A percentile compares a stretch with the other conserved stretches of the same genome.
Conservation (phyloP, 1,139 yeast genomes). For the Zhuliangozyma parablackwelliae region DNA sequence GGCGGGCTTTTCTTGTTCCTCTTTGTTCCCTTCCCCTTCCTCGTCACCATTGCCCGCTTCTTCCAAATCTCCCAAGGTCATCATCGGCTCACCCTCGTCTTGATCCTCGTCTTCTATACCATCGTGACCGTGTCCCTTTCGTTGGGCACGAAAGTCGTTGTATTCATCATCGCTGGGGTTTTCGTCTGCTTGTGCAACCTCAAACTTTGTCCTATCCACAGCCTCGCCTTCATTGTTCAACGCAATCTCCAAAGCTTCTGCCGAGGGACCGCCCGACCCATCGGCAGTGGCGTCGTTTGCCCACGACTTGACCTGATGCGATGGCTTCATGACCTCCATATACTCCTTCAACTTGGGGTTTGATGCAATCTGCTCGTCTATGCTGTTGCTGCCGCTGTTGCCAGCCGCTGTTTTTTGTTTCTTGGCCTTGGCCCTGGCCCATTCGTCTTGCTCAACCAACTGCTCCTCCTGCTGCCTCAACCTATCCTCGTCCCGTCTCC, state of each 20-base stretch:
- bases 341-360: slow-evolving; percentile 76
- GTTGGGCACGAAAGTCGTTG: slow-evolving; percentile 40
- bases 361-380: slow-evolving; percentile 55
- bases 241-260: slow-evolving; percentile 38
- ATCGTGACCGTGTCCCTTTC: slow-evolving; percentile 18
- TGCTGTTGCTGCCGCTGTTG: slow-evolving; percentile 15
- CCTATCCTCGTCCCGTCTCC: slow-evolving; percentile 50
- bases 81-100: slow-evolving; percentile 16
- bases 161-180: slow-evolving; percentile 67
- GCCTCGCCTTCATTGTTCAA: slow-evolving; percentile 23
- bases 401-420: slow-evolving; percentile 19
- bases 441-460: slow-evolving; percentile 41
- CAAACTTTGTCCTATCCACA: slow-evolving; percentile 11
- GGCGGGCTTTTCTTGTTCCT: slow-evolving; percentile 16
- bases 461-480: slow-evolving; percentile 53
- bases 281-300: slow-evolving; percentile 65
- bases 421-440: slow-evolving; percentile 17
- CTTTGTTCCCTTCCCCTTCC: slow-evolving; percentile 4
- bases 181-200: slow-evolving; percentile 31
- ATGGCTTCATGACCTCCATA: slow-evolving; percentile 78
- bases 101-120: slow-evolving; percentile 12
- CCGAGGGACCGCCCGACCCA: slow-evolving; percentile 48
- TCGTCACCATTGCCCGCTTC: too few species aligned
- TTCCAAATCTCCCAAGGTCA: slow-evolving; percentile 12
- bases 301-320: slow-evolving; percentile 64